These are phyloP conservation scores for Ustanciosporium gigantosporum DNA, from an alignment of 1,284 basidiomycete genomes.

Conservation along the genomic window DNA sequence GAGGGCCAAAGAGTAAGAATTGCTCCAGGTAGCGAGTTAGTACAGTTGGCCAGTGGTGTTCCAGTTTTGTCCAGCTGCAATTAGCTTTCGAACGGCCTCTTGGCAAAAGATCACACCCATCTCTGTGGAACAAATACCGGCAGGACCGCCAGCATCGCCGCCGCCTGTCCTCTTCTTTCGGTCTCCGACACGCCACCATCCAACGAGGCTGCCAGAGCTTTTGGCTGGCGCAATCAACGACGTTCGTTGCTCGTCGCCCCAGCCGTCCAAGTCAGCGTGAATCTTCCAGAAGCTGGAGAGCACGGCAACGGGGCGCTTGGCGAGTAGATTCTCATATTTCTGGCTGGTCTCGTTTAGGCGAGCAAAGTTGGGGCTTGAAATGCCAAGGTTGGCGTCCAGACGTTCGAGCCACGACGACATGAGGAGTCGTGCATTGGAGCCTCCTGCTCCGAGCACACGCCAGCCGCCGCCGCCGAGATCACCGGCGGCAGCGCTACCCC, in stretches of 20 bases:
- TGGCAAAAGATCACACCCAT: conserved; percentile 44
- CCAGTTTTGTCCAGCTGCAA: conserved; percentile 18
- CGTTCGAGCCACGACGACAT: conserved; percentile 38
- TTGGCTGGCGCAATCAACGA: conserved; percentile 19
- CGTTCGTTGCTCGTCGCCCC: conserved; percentile 35
- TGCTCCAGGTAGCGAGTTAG: too few relatives aligned
- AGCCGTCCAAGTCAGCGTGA: conserved; percentile 37
- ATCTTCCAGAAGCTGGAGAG: conserved; percentile 48
- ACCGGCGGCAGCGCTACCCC: conserved; percentile 19
- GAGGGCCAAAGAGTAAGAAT: too few relatives aligned
- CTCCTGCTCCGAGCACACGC: conserved; percentile 32
- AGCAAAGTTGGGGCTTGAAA: conserved; percentile 22
- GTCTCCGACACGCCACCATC: conserved; percentile 47
- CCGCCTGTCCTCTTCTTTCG: conserved; percentile 21
- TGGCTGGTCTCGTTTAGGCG: conserved; percentile 5
- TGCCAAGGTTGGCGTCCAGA: conserved; percentile 40
- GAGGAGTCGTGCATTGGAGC: conserved; percentile 23
- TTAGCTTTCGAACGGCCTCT: conserved; percentile 43
- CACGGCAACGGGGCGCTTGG: conserved; percentile 36
- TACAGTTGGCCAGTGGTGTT: not conserved
- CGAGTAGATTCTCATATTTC: conserved; percentile 11
- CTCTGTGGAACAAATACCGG: conserved; percentile 37
- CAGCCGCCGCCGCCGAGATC: conserved; percentile 41
- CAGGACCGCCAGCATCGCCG: conserved; percentile 38
- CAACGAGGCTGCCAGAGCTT: conserved; percentile 31